These are phyloP conservation scores for Cichorium intybus DNA, from an alignment of 140 eudicot species.

Conservation along the genomic window DNA sequence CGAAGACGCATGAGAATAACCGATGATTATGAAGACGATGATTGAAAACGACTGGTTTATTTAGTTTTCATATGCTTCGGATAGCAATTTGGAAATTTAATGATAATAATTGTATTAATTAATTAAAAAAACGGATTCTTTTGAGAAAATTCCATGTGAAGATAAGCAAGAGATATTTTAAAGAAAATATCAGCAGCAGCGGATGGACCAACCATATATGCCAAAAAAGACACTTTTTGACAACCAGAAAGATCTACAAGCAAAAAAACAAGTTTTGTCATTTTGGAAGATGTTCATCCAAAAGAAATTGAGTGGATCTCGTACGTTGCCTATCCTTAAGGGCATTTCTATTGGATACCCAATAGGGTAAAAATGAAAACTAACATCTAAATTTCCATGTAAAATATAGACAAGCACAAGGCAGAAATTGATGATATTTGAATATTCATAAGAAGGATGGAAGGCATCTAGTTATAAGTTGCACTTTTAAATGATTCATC, in stretches of 20 bases:
- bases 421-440: not conserved
- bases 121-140: not conserved
- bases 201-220: constrained; percentile 27
- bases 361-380: not conserved
- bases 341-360: constrained; percentile 10
- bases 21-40: not conserved
- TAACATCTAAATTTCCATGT: not conserved
- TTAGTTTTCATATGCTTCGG: not conserved
- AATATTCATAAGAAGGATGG: not conserved
- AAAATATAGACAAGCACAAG: not conserved
- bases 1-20: not conserved
- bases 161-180: constrained; percentile 14
- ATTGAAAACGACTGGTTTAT: constrained; percentile 11
- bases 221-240: constrained; percentile 24
- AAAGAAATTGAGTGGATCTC: constrained; percentile 40
- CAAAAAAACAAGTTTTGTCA: constrained; percentile 23
- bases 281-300: constrained; percentile 12
- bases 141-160: constrained; percentile 3
- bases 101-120: not conserved
- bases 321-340: constrained; percentile 30
- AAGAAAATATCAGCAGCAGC: constrained; percentile 22
- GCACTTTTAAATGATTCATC: not conserved
- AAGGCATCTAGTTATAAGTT: not conserved
- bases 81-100: not conserved
- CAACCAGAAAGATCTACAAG: constrained; percentile 20